Conservation (phyloP, 352 stramenopile genomes). For the Phytophthora ramorum region DNA sequence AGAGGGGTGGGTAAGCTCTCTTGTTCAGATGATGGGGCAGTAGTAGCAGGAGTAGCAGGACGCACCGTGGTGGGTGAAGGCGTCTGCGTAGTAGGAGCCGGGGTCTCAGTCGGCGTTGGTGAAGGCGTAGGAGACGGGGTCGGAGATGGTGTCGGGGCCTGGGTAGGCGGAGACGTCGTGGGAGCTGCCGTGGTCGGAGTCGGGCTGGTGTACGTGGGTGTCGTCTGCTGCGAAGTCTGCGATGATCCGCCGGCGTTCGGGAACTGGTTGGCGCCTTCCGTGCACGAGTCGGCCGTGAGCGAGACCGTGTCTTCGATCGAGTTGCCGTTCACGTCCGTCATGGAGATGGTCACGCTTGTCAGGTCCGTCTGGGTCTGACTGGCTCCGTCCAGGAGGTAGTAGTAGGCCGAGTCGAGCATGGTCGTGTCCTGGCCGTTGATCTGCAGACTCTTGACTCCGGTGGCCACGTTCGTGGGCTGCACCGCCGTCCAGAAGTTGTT, state of each 20-base stretch:
- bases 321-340: conserved; percentile 68
- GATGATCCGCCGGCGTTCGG: conserved; percentile 16
- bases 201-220: conserved; percentile 14
- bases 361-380: conserved; percentile 45
- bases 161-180: conserved; percentile 17
- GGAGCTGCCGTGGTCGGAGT: conserved; percentile 10
- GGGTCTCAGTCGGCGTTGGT: conserved; percentile 16
- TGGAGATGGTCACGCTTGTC: conserved; percentile 40
- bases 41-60: conserved; percentile 34
- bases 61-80: conserved; percentile 35
- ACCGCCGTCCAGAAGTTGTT: conserved; percentile 59
- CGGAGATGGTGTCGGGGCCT: conserved; percentile 16
- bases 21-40: conserved; percentile 18
- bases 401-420: conserved; percentile 75
- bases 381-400: conserved; percentile 58
- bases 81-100: conserved; percentile 31
- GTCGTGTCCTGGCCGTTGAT: conserved; percentile 67
- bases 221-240: conserved; percentile 14
- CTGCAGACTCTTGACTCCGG: conserved; percentile 44
- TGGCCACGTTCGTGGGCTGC: conserved; percentile 51
- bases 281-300: conserved; percentile 57
- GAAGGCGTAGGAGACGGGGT: conserved; percentile 8
- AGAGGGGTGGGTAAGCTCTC: conserved; percentile 33
- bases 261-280: conserved; percentile 59
- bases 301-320: conserved; percentile 65